These are phyloP conservation scores for Paramecium caudatum DNA, from an alignment of 73 alveolate genomes.

Conservation along the genomic window DNA sequence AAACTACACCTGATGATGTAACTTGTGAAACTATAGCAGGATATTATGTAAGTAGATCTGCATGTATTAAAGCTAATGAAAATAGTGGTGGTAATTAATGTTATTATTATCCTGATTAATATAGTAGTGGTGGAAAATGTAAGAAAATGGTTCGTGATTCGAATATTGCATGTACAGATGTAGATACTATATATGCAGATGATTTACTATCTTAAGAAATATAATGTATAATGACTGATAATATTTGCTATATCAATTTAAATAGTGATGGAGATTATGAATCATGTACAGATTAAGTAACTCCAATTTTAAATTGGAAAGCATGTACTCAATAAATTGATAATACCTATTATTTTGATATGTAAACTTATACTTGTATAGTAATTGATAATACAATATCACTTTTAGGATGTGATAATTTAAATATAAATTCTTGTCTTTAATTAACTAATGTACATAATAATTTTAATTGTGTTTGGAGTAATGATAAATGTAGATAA, in stretches of 20 bases:
- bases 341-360: neutral
- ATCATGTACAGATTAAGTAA: neutral
- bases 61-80: neutral
- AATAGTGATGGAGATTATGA: neutral
- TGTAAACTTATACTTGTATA: neutral
- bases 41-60: neutral
- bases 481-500: neutral
- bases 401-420: neutral
- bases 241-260: neutral
- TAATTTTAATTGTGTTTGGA: constrained; percentile 12
- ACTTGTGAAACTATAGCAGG: neutral
- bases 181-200: neutral
- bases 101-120: neutral
- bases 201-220: neutral
- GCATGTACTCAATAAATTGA: neutral
- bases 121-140: neutral
- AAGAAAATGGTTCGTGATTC: neutral
- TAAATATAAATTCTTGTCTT: neutral
- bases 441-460: neutral
- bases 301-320: neutral
- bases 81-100: neutral
- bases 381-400: neutral
- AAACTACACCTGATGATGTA: neutral
- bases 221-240: neutral
- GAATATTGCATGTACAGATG: neutral